A percentile compares a stretch with the other conserved stretches of the same genome.
Evolutionary conservation across 2,329 filamentous ascomycete species (phyloP).

Genomic region (Penicillium sp.): DNA sequence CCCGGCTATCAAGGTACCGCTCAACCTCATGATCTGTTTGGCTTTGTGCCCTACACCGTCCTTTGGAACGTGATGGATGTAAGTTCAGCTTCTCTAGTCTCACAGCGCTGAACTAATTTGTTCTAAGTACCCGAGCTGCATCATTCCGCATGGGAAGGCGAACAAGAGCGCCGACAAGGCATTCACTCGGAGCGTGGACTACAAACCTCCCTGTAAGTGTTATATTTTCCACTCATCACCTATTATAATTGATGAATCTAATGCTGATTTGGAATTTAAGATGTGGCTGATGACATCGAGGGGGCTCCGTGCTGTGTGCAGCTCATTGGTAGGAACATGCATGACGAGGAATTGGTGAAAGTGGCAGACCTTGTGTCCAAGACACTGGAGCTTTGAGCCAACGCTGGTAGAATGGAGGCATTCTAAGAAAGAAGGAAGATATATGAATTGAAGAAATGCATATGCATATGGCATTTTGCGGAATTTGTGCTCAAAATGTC

Average conservation of each 20-base stretch:
- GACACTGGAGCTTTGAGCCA: background rate
- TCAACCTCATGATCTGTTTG: constrained; percentile 51
- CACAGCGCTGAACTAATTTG: background rate
- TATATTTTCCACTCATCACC: too few relatives aligned
- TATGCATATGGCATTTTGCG: background rate
- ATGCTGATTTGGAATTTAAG: background rate
- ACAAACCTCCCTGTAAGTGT: constrained; percentile 17
- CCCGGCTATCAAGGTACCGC: constrained; percentile 51
- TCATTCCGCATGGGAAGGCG: constrained; percentile 46
- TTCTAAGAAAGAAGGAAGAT: background rate
- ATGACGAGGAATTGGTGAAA: background rate
- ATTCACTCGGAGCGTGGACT: constrained; percentile 15
- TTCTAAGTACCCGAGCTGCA: constrained; percentile 48
- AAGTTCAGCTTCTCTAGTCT: constrained; percentile 19
- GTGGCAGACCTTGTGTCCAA: background rate
- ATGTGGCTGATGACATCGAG: background rate
- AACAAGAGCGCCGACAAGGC: constrained; percentile 39
- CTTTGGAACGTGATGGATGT: constrained; percentile 53
- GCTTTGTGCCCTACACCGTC: constrained; percentile 35
- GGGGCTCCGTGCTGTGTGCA: background rate
- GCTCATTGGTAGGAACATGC: background rate
- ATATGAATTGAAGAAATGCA: background rate
- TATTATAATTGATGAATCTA: background rate
- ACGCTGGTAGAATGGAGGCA: background rate
- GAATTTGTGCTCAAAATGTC: too few relatives aligned